Evolutionary conservation across 768 basidiomycete species (phyloP), one percentile per base, ranked within the genome.

Genomic region (Vararia minispora): DNA sequence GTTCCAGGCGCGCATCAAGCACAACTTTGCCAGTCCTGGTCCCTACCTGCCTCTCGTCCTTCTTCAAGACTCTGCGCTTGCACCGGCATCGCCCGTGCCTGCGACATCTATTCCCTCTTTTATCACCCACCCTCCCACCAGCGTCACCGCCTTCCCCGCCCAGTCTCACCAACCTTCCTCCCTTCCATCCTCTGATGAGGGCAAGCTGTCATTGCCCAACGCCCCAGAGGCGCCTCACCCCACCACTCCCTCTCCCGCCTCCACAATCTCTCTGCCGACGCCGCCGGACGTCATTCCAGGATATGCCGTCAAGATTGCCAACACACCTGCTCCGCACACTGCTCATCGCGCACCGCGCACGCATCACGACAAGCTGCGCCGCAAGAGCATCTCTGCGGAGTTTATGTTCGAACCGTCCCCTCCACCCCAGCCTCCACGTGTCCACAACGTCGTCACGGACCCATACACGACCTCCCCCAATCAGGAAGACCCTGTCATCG

Each of bases 21-120:
- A 62, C 12, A 80, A 85, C 40, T 84, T 81, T 46, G 58, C 59
- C 34, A 17, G 32, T 4, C 50, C 57, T 1, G 71, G 73, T 0
- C 68, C 73, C 0, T 85, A 79, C 39, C 81, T 80, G 0, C 70
- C 73, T 0, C 81, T 82, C 43, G 66, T 72, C 0, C 63, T 79
- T 0, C 65, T 72, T 0, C 69, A 76, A n/a, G n/a, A n/a, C n/a
- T n/a, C n/a, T n/a, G n/a, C n/a, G 48, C 52, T 57, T n/a, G 52
- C 55, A 3, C 57, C 58, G 6, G 46, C 56, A 1, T 55, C 58
- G 3, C 46, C 46, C 23, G 18, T 43, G 0, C 49, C n/a, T n/a
- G n/a, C n/a, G n/a, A n/a, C n/a, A n/a, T 37, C 53, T 2, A 35
- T 52, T 1, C 54, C 54, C 1, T 43, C 47, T 0, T 55, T 58